Evolutionary conservation across 2,329 filamentous ascomycete species (phyloP).

Genomic region (Zarea fungicola): DNA sequence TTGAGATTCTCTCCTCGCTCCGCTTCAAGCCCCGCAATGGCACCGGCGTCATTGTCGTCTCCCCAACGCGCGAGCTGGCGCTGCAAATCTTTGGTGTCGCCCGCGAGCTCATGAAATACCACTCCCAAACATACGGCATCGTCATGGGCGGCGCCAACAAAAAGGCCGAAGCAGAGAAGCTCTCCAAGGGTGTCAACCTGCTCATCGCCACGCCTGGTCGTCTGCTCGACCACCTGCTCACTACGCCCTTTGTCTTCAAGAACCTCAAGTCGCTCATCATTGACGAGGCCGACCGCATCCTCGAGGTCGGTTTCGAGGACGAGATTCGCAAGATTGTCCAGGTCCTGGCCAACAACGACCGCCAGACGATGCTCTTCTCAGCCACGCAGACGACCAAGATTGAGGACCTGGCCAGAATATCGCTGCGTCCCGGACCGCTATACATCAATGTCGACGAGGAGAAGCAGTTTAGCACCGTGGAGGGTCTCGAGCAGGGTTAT

Average conservation of each 20-base stretch:
- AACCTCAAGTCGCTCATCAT: conserved; percentile 90
- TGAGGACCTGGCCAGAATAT: conserved; percentile 88
- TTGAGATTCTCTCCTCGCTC: conserved; percentile 87
- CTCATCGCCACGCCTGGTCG: conserved; percentile 91
- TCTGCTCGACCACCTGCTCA: conserved; percentile 88
- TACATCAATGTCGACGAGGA: conserved; percentile 96
- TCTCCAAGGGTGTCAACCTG: conserved; percentile 89
- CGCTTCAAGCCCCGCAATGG: conserved; percentile 94
- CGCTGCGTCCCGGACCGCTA: conserved; percentile 79
- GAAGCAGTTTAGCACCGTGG: conserved; percentile 86
- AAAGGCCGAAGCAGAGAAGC: conserved; percentile 87
- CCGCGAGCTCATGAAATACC: conserved; percentile 83
- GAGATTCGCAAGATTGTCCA: conserved; percentile 97
- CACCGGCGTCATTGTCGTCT: conserved; percentile 86
- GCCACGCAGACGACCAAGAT: conserved; percentile 98
- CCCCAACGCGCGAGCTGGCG: conserved; percentile 87
- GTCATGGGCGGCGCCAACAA: conserved; percentile 93
- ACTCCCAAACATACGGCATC: conserved; percentile 92
- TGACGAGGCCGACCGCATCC: conserved; percentile 92
- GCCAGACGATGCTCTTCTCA: conserved; percentile 98
- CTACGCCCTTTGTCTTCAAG: conserved; percentile 88
- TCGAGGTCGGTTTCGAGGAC: conserved; percentile 97
- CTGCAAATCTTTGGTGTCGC: conserved; percentile 96
- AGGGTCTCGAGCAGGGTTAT: conserved; percentile 92
- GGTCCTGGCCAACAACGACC: conserved; percentile 78